phyloP scores from a whole-genome alignment of 108 stramenopile genomes.

The Stephanodiscus minutulus region DNA sequence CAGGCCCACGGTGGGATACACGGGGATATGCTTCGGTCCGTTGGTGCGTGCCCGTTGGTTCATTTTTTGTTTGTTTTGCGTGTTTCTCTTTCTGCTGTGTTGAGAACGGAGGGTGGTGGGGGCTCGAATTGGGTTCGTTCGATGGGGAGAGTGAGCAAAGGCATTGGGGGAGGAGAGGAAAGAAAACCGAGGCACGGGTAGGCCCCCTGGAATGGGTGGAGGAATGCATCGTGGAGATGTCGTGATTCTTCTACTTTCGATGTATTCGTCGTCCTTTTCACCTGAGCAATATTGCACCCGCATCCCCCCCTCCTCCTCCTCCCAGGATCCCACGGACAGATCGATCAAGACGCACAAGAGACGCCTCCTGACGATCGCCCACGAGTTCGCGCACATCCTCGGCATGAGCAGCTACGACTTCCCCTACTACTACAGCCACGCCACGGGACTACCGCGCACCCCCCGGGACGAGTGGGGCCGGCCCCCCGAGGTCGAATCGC shows the following conservation, averaged over 20 bases:
- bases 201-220: too few relatives aligned
- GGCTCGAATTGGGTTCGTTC: too few relatives aligned
- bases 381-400: constrained; percentile 56
- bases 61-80: neutral
- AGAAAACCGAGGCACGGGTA: too few relatives aligned
- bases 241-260: too few relatives aligned
- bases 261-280: neutral
- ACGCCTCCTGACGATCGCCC: constrained; percentile 33
- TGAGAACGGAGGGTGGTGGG: neutral
- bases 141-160: too few relatives aligned
- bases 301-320: neutral
- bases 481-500: constrained; percentile 24
- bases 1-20: constrained; percentile 38
- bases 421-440: constrained; percentile 45
- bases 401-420: constrained; percentile 50
- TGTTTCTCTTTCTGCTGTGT: neutral
- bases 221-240: too few relatives aligned
- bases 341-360: constrained; percentile 34
- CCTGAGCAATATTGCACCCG: neutral
- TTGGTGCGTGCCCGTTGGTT: constrained; percentile 16
- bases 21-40: constrained; percentile 42
- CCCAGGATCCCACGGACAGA: constrained; percentile 30
- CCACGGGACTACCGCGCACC: constrained; percentile 48
- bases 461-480: constrained; percentile 26
- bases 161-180: too few relatives aligned